phyloP scores from a whole-genome alignment of 1,284 basidiomycete genomes.

The Moesziomyces sp. region DNA sequence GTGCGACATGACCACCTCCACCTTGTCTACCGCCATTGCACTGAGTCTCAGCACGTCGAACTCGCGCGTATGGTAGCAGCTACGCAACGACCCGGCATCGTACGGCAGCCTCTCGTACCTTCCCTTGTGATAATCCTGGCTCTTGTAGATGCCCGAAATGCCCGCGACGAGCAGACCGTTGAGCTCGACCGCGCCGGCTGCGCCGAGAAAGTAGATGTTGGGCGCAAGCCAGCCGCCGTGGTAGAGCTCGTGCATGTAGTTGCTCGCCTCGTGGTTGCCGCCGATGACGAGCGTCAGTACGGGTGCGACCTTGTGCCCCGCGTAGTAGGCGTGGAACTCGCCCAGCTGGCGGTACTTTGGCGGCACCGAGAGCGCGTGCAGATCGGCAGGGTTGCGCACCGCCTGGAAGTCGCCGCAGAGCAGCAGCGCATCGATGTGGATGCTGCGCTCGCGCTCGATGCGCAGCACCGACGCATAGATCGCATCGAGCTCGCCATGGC shows the following conservation, averaged over 20 bases:
- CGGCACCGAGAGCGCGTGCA: constrained; percentile 90
- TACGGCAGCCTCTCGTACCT: constrained; percentile 75
- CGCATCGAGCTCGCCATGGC: constrained; percentile 75
- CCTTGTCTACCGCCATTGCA: constrained; percentile 72
- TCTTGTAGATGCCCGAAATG: constrained; percentile 91
- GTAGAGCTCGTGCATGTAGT: constrained; percentile 95
- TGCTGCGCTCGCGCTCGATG: constrained; percentile 75
- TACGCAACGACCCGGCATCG: constrained; percentile 77
- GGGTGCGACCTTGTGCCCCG: constrained; percentile 81
- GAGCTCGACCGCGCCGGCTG: constrained; percentile 87
- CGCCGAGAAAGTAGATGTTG: constrained; percentile 95
- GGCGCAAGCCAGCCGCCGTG: constrained; percentile 78
- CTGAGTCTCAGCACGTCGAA: constrained; percentile 84
- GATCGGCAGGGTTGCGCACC: constrained; percentile 83
- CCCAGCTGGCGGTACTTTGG: constrained; percentile 86
- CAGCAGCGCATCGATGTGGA: constrained; percentile 83
- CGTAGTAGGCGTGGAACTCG: constrained; percentile 80
- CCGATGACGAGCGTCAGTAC: constrained; percentile 93
- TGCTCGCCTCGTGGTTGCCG: constrained; percentile 97
- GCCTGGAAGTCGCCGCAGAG: constrained; percentile 93
- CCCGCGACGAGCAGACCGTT: constrained; percentile 84
- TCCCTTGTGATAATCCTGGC: constrained; percentile 75
- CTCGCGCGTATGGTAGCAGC: constrained; percentile 90
- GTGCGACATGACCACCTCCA: constrained; percentile 87
- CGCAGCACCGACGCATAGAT: constrained; percentile 82